phyloP scores from a whole-genome alignment of 805 yeast species.

The Saturnispora dispora region DNA sequence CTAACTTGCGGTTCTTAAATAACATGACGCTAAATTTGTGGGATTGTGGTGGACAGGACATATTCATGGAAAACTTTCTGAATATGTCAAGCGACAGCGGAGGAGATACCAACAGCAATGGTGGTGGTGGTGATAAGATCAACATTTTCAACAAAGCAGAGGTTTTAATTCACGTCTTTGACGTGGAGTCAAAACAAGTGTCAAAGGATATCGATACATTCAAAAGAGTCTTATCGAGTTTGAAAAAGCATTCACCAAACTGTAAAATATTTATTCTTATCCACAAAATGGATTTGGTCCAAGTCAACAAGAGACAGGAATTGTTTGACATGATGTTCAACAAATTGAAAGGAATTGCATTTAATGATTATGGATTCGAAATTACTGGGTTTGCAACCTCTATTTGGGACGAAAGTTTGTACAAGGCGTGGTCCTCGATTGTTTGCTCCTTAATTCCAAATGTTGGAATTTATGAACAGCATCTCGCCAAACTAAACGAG shows the following conservation, averaged over 20 bases:
- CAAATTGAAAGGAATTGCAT: conserved; percentile 63
- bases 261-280: conserved; percentile 86
- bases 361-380: conserved; percentile 49
- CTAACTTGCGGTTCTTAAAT: conserved; percentile 84
- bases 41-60: conserved; percentile 99
- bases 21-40: conserved; percentile 91
- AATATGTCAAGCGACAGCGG: conserved; percentile 11
- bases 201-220: conserved; percentile 91
- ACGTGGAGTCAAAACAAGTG: conserved; percentile 86
- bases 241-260: conserved; percentile 77
- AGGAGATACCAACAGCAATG: conserved; percentile 15
- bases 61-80: conserved; percentile 83
- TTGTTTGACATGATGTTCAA: conserved; percentile 78
- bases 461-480: conserved; percentile 68
- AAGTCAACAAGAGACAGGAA: conserved; percentile 75
- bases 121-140: conserved; percentile 38
- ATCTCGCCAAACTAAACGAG: conserved; percentile 61
- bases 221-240: conserved; percentile 68
- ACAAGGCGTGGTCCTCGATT: conserved; percentile 95
- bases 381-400: conserved; percentile 88
- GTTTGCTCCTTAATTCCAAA: conserved; percentile 94
- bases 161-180: conserved; percentile 91
- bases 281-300: conserved; percentile 95
- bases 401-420: conserved; percentile 93
- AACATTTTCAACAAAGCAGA: conserved; percentile 94